Evolutionary conservation across 768 basidiomycete genomes (phyloP).

Genomic region (Lactifluus piperatus): DNA sequence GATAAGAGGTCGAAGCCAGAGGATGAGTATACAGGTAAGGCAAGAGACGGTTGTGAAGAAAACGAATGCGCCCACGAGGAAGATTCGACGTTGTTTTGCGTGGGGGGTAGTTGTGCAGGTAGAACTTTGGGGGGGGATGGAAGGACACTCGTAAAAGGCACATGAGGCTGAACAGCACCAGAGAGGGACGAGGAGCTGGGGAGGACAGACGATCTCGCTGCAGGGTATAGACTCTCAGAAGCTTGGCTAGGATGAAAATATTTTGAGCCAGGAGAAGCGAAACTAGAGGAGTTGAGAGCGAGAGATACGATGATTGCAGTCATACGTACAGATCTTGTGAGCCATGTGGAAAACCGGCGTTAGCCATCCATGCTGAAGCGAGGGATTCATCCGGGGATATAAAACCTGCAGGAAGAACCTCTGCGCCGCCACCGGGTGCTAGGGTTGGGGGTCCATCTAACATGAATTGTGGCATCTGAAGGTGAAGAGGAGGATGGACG

Average conservation of each 20-base stretch:
- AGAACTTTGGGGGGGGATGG: not conserved
- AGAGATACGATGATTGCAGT: not conserved
- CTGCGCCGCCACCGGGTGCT: conserved; percentile 65
- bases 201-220: not conserved
- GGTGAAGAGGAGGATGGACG: conserved; percentile 21
- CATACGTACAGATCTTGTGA: conserved; percentile 15
- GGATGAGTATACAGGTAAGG: conserved; percentile 70
- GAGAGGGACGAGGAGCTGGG: conserved; percentile 5
- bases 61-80: conserved; percentile 11
- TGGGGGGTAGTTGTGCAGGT: not conserved
- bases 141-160: not conserved
- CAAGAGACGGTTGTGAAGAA: conserved; percentile 23
- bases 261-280: not conserved
- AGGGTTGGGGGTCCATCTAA: conserved; percentile 48
- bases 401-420: conserved; percentile 42
- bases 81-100: not conserved
- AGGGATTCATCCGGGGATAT: conserved; percentile 9
- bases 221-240: conserved; percentile 1
- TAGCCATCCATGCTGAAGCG: conserved; percentile 18
- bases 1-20: conserved; percentile 88
- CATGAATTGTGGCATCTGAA: conserved; percentile 64
- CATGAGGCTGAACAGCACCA: conserved; percentile 4
- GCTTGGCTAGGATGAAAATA: not conserved
- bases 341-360: conserved; percentile 7
- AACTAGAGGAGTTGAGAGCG: conserved; percentile 4